A percentile compares a stretch with the other conserved stretches of the same genome.
Conservation (phyloP, 371 early-diverging fungal genomes). For the Mortierella sp. region DNA sequence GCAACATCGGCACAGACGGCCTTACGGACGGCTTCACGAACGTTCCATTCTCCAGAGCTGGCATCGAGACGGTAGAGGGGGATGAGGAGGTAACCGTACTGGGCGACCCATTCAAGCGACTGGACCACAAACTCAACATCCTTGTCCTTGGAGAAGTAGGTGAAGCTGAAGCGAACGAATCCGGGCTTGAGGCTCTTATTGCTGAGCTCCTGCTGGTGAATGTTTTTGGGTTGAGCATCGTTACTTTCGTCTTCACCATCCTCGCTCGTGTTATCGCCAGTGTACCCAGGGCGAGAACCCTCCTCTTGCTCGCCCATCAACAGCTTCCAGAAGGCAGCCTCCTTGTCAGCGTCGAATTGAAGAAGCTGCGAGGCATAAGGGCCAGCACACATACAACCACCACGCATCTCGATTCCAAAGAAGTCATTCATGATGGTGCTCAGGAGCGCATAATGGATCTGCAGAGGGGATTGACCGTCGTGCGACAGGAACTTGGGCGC, state of each 20-base stretch:
- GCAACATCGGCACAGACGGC: constrained; percentile 18
- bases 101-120: constrained; percentile 40
- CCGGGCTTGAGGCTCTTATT: constrained; percentile 44
- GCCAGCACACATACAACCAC: constrained; percentile 47
- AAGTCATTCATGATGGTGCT: constrained; percentile 55
- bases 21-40: constrained; percentile 30
- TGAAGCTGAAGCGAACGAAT: constrained; percentile 43
- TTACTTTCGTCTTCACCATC: not conserved
- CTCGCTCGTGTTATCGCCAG: not conserved
- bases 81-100: constrained; percentile 38
- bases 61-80: constrained; percentile 36
- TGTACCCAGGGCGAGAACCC: constrained; percentile 6
- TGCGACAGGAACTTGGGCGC: constrained; percentile 5
- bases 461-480: constrained; percentile 16
- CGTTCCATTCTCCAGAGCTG: constrained; percentile 26
- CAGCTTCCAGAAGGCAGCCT: constrained; percentile 41
- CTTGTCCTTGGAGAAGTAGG: constrained; percentile 41
- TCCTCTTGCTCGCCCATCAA: constrained; percentile 23
- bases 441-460: constrained; percentile 45
- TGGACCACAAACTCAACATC: constrained; percentile 41
- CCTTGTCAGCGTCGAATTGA: constrained; percentile 28
- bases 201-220: constrained; percentile 34
- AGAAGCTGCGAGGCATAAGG: constrained; percentile 41
- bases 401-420: constrained; percentile 51
- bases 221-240: constrained; percentile 7